Evolutionary conservation across 108 stramenopile genomes (phyloP).

Genomic region (Fistulifera solaris): DNA sequence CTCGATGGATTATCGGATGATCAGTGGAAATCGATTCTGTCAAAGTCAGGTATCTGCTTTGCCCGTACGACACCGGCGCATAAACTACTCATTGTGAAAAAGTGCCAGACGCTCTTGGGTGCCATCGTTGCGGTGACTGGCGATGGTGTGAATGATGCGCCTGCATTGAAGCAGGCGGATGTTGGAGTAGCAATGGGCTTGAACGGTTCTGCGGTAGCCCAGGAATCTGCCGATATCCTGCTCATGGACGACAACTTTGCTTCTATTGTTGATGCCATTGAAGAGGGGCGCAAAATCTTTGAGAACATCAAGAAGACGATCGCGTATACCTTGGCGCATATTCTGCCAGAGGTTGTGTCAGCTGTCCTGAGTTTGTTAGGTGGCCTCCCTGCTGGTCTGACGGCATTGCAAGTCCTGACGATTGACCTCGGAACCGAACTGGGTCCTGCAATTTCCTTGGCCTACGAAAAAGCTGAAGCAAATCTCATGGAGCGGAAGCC

Average conservation of each 20-base stretch:
- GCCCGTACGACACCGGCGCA: slow-evolving; percentile 72
- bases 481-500: slow-evolving; percentile 8
- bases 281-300: slow-evolving; percentile 63
- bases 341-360: slow-evolving; percentile 48
- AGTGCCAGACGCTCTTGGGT: slow-evolving; percentile 52
- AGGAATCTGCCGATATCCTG: slow-evolving; percentile 85
- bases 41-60: slow-evolving; percentile 16
- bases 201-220: slow-evolving; percentile 90
- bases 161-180: slow-evolving; percentile 87
- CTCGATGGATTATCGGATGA: slow-evolving; percentile 7
- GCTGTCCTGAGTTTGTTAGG: slow-evolving; percentile 31
- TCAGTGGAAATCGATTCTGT: slow-evolving; percentile 4
- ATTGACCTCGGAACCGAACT: slow-evolving; percentile 17
- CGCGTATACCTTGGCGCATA: slow-evolving; percentile 49
- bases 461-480: slow-evolving; percentile 10
- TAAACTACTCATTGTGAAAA: slow-evolving; percentile 73
- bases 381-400: slow-evolving; percentile 6
- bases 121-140: slow-evolving; percentile 89
- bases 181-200: slow-evolving; percentile 94
- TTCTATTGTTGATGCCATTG: slow-evolving; percentile 59
- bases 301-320: slow-evolving; percentile 76
- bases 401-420: slow-evolving; percentile 14
- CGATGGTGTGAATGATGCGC: slow-evolving; percentile 95
- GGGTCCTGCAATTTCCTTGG: slow-evolving; percentile 15
- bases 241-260: slow-evolving; percentile 72